phyloP scores from a whole-genome alignment of 768 basidiomycete genomes.

The Mycena venus region DNA sequence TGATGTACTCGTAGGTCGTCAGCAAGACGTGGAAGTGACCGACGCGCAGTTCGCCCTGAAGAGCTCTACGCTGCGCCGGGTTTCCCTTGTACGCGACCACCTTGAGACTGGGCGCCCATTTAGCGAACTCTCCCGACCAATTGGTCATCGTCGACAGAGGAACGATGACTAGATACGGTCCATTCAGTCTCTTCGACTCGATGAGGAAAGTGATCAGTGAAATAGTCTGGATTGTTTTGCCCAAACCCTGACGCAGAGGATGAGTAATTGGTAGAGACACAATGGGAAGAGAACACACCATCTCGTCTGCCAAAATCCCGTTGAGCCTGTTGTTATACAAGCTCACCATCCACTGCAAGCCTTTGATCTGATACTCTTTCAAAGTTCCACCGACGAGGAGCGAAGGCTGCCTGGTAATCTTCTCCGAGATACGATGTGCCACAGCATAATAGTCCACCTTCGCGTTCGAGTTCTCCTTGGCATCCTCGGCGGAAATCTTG shows the following conservation, averaged over 20 bases:
- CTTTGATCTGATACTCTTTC: slow-evolving; percentile 96
- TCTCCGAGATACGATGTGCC: slow-evolving; percentile 93
- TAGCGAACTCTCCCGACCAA: slow-evolving; percentile 97
- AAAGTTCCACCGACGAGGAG: slow-evolving; percentile 89
- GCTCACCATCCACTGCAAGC: slow-evolving; percentile 98
- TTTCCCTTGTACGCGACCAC: slow-evolving; percentile 93
- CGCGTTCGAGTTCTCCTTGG: slow-evolving; percentile 66
- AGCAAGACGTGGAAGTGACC: slow-evolving; percentile 92
- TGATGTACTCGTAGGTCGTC: slow-evolving; percentile 98
- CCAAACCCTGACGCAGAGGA: slow-evolving; percentile 76
- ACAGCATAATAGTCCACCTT: slow-evolving; percentile 98
- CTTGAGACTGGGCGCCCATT: slow-evolving; percentile 91
- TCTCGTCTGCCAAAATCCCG: slow-evolving; percentile 95
- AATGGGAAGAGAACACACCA: slow-evolving; percentile 61
- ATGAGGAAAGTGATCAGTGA: slow-evolving; percentile 96
- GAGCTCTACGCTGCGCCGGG: slow-evolving; percentile 81
- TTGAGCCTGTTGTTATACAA: slow-evolving; percentile 97
- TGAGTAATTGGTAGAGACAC: slow-evolving; percentile 22
- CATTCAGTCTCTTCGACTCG: slow-evolving; percentile 90
- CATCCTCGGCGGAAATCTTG: slow-evolving; percentile 73
- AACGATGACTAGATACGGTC: slow-evolving; percentile 95
- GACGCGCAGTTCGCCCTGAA: slow-evolving; percentile 83
- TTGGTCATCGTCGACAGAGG: slow-evolving; percentile 97
- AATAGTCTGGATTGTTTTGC: slow-evolving; percentile 95
- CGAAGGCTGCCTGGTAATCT: slow-evolving; percentile 76